Evolutionary conservation across 192 early-diverging fungal species (phyloP), one percentile per base, ranked within the genome.

Genomic region (Lobosporangium transversale): DNA sequence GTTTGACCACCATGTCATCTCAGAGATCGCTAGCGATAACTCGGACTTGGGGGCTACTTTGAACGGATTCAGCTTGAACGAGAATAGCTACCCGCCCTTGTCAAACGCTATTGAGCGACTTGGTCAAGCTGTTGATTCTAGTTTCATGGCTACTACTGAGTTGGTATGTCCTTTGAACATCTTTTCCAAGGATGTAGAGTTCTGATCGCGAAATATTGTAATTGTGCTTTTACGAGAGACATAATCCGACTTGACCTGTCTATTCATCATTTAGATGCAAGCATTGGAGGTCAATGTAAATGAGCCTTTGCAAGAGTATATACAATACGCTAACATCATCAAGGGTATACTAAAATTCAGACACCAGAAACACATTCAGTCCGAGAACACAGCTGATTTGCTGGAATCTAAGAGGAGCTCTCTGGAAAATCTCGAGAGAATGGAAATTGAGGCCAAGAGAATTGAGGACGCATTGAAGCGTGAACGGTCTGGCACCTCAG

Each of bases 61-160:
- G 79, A 99, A 99, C 66, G 95, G 91, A 23, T 98, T 98, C 80
- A 98, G 96, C 49, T 83, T 99, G 35, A 89, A 90, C 63, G 96
- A 98, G 60, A 67, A 56, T 33, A 84, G 81, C 1, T 48, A 51
- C n/a, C 42, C 53, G 1, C 82, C 80, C 2, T 82, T 99, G n/a
- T 88, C 92, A 1, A 89, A 89, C 24, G 92, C 93, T 0, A 91
- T 98, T 63, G 98, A 99, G 70, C 87, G 90, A 57, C 82, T 95
- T n/a, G 98, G 98, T 2, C 91, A 95, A 70, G 95, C 97, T 0
- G 85, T 94, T 2, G 98, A 99, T 70, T 88, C 89, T 36, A 92
- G 91, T 9, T 91, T 90, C 60, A 86, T 90, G 20, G 87, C 91
- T 30, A 93, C 91, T 4, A 85, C 87, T 35, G 80, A 87, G 35